Conservation (phyloP, 2,329 filamentous ascomycete genomes). For the Diaporthe sp. region DNA sequence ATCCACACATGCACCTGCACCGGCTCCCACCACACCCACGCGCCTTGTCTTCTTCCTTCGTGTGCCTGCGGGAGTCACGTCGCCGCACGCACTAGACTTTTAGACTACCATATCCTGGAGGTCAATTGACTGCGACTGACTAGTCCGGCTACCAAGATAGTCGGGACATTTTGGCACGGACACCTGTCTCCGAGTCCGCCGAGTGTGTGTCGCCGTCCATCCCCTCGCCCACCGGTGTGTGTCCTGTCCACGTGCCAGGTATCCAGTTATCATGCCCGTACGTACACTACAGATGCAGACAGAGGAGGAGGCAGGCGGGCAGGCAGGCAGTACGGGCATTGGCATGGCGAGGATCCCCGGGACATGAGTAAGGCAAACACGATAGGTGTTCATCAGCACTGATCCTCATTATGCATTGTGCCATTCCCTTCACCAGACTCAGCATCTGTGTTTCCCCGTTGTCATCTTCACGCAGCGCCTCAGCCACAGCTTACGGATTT, state of each 20-base stretch:
- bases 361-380: slow-evolving; percentile 8
- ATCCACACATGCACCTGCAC: slow-evolving; percentile 1
- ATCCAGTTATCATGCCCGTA: not conserved
- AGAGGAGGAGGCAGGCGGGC: not conserved
- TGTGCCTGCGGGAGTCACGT: not conserved
- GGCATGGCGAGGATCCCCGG: slow-evolving; percentile 15
- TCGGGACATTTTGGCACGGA: slow-evolving; percentile 8
- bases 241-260: not conserved
- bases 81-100: not conserved
- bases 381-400: slow-evolving; percentile 9
- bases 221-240: not conserved
- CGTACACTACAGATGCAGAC: not conserved
- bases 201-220: not conserved
- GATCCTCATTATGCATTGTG: slow-evolving; percentile 16
- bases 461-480: slow-evolving; percentile 11
- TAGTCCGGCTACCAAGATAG: not conserved
- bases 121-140: not conserved
- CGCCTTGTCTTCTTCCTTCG: not conserved
- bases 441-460: not conserved
- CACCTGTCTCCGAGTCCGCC: slow-evolving; percentile 1
- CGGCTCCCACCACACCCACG: not conserved
- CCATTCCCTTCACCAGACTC: not conserved
- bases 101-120: not conserved
- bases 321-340: not conserved
- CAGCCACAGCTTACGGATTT: slow-evolving; percentile 27